These are phyloP conservation scores for Pythium aquatile DNA, from an alignment of 352 stramenopile species.

Conservation along the genomic window DNA sequence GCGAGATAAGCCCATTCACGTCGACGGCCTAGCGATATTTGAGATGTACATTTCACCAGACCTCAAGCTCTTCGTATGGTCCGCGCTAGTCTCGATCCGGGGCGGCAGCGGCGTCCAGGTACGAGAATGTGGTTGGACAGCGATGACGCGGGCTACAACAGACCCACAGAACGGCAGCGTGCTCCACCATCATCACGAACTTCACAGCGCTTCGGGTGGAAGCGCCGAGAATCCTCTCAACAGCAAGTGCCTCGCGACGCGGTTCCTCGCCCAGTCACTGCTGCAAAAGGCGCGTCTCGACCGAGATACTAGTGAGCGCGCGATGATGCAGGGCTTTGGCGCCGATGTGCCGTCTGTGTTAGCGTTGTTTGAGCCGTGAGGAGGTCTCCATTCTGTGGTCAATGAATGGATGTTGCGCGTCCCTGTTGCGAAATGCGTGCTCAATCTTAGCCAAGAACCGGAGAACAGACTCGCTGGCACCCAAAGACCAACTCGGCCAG, in stretches of 20 bases:
- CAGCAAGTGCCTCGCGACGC: not conserved
- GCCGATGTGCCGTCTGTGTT: not conserved
- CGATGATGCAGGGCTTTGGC: constrained; percentile 6
- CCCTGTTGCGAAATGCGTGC: too few relatives aligned
- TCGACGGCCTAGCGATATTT: constrained; percentile 7
- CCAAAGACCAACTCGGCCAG: too few relatives aligned
- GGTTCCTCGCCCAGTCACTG: constrained; percentile 7
- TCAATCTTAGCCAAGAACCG: too few relatives aligned
- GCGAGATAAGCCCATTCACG: not conserved
- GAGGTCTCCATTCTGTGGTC: too few relatives aligned
- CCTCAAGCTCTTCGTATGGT: constrained; percentile 7
- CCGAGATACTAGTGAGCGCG: not conserved
- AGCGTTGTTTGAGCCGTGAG: not conserved
- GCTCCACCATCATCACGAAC: constrained; percentile 7
- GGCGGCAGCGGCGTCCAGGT: not conserved
- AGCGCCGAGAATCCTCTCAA: not conserved
- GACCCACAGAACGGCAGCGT: not conserved
- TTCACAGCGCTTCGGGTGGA: not conserved
- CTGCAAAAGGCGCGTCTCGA: constrained; percentile 9
- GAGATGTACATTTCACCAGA: constrained; percentile 1
- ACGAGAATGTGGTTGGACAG: constrained; percentile 8
- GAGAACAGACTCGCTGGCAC: too few relatives aligned
- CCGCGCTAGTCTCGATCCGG: not conserved
- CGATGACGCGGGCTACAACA: not conserved
- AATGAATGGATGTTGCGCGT: too few relatives aligned